phyloP scores from a whole-genome alignment of 2,329 filamentous ascomycete genomes.

The Eurotiales sp. region DNA sequence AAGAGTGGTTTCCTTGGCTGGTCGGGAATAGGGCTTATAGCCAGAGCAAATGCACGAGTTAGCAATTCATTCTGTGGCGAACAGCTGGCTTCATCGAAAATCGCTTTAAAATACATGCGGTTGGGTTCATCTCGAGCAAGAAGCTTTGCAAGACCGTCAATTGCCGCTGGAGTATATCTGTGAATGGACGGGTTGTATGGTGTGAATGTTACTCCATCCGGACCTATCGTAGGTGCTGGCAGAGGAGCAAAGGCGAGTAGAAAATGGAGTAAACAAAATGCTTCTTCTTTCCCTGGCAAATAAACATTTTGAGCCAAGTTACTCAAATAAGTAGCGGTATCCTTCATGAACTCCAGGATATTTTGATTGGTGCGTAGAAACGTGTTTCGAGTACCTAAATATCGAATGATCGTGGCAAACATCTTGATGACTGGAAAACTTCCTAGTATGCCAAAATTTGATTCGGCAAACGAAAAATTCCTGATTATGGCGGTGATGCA shows the following conservation, averaged over 20 bases:
- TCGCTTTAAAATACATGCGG: slow-evolving; percentile 72
- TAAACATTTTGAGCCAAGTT: slow-evolving; percentile 80
- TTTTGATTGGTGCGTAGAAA: slow-evolving; percentile 77
- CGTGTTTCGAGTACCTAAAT: slow-evolving; percentile 84
- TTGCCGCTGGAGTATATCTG: slow-evolving; percentile 81
- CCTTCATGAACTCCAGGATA: slow-evolving; percentile 96
- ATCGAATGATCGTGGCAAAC: slow-evolving; percentile 75
- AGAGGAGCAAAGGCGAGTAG: slow-evolving; percentile 83
- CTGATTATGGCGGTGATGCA: slow-evolving; percentile 89
- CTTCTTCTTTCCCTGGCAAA: slow-evolving; percentile 81
- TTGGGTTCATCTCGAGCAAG: slow-evolving; percentile 93
- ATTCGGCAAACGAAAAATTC: slow-evolving; percentile 82
- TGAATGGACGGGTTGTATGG: slow-evolving; percentile 77
- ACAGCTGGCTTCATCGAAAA: slow-evolving; percentile 71
- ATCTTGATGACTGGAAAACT: slow-evolving; percentile 77
- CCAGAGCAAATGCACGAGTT: slow-evolving; percentile 80
- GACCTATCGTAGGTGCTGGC: slow-evolving; percentile 60
- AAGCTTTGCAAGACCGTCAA: slow-evolving; percentile 87
- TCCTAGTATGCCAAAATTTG: slow-evolving; percentile 72
- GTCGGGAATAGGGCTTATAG: slow-evolving; percentile 80
- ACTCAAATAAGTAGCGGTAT: slow-evolving; percentile 81
- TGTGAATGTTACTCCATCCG: slow-evolving; percentile 67
- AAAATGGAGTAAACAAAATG: slow-evolving; percentile 80
- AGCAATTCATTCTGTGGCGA: slow-evolving; percentile 71
- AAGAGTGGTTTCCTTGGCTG: slow-evolving; percentile 58